Percentiles rank a stretch among this genome's conserved stretches.
Conservation (phyloP, 176 grass and related monocot genomes). For the Raddia guianensis region DNA sequence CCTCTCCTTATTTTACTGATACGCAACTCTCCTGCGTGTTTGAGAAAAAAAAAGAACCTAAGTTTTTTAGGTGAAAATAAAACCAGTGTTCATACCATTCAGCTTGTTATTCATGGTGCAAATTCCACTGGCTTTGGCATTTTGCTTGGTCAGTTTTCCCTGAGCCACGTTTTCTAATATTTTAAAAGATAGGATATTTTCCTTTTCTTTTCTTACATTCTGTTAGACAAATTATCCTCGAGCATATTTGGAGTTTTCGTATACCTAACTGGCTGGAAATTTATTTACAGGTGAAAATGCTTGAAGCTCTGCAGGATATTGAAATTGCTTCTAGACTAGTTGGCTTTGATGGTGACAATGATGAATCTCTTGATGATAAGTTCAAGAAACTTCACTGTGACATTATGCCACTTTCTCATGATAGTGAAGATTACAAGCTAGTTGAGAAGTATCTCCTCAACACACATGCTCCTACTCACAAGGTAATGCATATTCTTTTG, state of each 20-base stretch:
- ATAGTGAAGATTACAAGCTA: slow-evolving; percentile 89
- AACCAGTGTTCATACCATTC: background rate
- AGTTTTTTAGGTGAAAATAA: background rate
- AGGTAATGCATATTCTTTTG: slow-evolving; percentile 54
- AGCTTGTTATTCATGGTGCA: background rate
- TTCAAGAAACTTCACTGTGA: slow-evolving; percentile 82
- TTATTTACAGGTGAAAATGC: slow-evolving; percentile 83
- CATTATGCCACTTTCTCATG: slow-evolving; percentile 66
- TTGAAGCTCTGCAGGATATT: slow-evolving; percentile 95
- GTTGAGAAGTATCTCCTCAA: slow-evolving; percentile 80
- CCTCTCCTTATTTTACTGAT: no score
- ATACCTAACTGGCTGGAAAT: background rate
- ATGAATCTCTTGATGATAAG: slow-evolving; percentile 88
- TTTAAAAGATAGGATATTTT: background rate
- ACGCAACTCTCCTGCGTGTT: no score
- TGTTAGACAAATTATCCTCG: slow-evolving; percentile 2
- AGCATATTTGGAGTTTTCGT: slow-evolving; percentile 30
- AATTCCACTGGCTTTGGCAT: slow-evolving; percentile 7
- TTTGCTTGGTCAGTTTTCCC: slow-evolving; percentile 21
- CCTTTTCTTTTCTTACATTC: background rate
- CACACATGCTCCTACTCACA: slow-evolving; percentile 96
- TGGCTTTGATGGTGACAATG: slow-evolving; percentile 74
- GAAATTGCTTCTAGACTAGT: slow-evolving; percentile 97
- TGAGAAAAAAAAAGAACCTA: background rate
- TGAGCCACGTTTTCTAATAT: background rate